These are phyloP conservation scores for Pestalotiopsis sp. DNA, from an alignment of 2,329 filamentous ascomycete genomes.

Conservation along the genomic window DNA sequence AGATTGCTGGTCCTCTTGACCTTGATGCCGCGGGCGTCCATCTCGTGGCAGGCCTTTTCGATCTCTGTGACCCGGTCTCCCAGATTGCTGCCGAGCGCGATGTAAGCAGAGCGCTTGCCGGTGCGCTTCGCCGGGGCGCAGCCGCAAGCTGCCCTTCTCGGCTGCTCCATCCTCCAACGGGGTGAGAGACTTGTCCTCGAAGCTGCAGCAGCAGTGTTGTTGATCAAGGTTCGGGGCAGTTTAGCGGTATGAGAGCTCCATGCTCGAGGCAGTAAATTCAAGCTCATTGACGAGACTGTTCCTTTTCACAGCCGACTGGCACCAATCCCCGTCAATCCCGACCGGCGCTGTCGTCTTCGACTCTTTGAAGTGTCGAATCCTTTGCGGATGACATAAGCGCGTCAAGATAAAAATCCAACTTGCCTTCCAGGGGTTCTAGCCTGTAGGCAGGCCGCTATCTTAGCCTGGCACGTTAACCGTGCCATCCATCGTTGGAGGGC, in stretches of 20 bases:
- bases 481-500: background rate
- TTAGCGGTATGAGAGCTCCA: slow-evolving; percentile 26
- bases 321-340: background rate
- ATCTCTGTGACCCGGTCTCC: slow-evolving; percentile 85
- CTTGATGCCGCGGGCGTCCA: slow-evolving; percentile 73
- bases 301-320: background rate
- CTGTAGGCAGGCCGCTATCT: background rate
- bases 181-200: slow-evolving; percentile 7
- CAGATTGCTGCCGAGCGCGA: slow-evolving; percentile 91
- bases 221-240: background rate
- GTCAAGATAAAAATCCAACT: background rate
- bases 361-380: background rate
- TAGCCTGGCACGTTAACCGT: background rate
- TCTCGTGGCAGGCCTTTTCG: slow-evolving; percentile 77
- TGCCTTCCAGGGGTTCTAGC: background rate
- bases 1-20: slow-evolving; percentile 82
- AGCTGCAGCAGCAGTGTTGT: background rate
- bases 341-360: background rate
- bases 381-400: background rate
- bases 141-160: slow-evolving; percentile 22
- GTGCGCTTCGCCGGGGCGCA: slow-evolving; percentile 24
- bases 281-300: slow-evolving; percentile 24
- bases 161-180: slow-evolving; percentile 23
- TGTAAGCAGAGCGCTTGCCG: slow-evolving; percentile 61
- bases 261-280: slow-evolving; percentile 26